Evolutionary conservation across 208 protist species (phyloP), one percentile per base, ranked within the genome.

Genomic region (Wallacemonas sp.): DNA sequence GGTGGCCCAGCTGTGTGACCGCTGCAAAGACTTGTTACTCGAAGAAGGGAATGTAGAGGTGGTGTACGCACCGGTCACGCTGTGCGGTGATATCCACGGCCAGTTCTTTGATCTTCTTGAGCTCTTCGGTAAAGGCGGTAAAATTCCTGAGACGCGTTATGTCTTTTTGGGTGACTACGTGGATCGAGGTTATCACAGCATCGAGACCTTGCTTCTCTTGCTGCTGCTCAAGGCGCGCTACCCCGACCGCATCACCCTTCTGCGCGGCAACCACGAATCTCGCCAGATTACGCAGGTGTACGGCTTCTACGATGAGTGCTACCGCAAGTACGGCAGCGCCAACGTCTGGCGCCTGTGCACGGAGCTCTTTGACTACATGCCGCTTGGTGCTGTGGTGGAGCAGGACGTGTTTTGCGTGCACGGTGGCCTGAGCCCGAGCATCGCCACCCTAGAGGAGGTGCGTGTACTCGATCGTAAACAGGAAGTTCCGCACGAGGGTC

Each of bases 71-170:
- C 98, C 99, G 1, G 97, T 99, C 1, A 99, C 97, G 0, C 96
- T 99, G 1, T 99, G 98, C 77, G 99, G 99, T 19, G 99, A 99
- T 78, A 98, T 99, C 51, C 99, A 99, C 76, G 99, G 98, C 0
- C 98, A 99, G 84, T 99, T 99, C 62, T 98, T 95, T 72, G 98
- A 99, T 72, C 82, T 99, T 17, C 80, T 98, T 33, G 92, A 99
- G 80, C 86, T 99, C 19, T 99, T 99, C 70, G 80, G 88, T 58
- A 93, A 98, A 60, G 97, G 96, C 15, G 97, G 97, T 11, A 71
- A 86, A 28, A 80, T 95, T 45, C 86, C 87, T 1, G 87, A 92
- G 6, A 94, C 83, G 11, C 80, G 82, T 33, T 96, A 95, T 69
- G 77, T 96, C 2, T 96, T 96, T 47, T 89, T 96, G 87, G 97